Evolutionary conservation across 139 green algal species (phyloP), one percentile per base, ranked within the genome.

Genomic region (Edaphochlamys debaryana): DNA sequence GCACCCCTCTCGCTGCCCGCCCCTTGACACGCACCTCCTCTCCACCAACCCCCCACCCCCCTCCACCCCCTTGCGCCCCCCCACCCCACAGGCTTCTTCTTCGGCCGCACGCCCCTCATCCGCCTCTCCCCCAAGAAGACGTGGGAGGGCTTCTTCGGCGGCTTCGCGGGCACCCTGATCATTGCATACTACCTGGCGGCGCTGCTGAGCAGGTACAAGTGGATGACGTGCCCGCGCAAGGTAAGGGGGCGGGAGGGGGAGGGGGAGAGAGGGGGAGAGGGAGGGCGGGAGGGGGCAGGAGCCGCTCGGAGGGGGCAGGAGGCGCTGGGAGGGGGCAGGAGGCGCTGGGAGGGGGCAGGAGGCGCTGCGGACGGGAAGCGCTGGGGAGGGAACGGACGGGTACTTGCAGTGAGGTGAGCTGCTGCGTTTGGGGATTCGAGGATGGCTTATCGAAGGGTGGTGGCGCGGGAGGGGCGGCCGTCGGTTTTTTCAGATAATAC

Each of bases 121-220:
- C 96, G 97, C 86, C 91, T 99, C 68, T 99, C 96, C 0, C 97
- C 97, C 67, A 99, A 99, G 85, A 99, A 99, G 94, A 99, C 97
- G 0, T 98, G 95, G 96, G 97, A 99, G 91, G 97, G 97, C 30
- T 99, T 99, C 81, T 86, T 99, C 23, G 96, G 96, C 25, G 97
- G 95, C 42, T 91, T 94, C 67, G 6, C 76, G 67, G 88, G 89
- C 78, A 99, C 97, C 37, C 86, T 99, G 41, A 19, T 95, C 1
- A 71, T 89, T 20, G 95, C 94, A 32, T 98, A 95, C 86, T 87
- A 94, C 71, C 86, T 98, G 40, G 89, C 95, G 1, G 77, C 79
- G 13, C 74, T 88, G 23, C 75, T 98, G 84, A 89, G 88, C 0
- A 79, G 80, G n/a, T 96, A 89, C 85, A 91, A 93, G 69, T 99